A percentile compares a stretch with the other conserved stretches of the same genome.
Evolutionary conservation across 345 rosid species (phyloP).

Genomic region (Noccaea bulbosa): DNA sequence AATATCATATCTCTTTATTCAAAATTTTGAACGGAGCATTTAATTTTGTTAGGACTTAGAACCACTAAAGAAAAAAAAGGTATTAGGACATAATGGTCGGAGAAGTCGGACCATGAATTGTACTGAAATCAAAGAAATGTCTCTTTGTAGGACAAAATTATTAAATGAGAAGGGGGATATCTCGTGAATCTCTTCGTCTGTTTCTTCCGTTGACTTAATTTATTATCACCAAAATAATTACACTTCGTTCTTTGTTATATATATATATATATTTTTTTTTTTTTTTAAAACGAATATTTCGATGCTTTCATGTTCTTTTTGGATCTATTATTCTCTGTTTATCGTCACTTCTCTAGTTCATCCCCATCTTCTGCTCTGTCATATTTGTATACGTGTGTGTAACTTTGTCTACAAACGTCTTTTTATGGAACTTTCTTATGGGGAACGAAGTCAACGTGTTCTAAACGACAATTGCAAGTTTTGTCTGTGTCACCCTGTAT

Average conservation of each 20-base stretch:
- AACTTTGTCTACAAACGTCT: constrained; percentile 38
- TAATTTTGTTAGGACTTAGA: constrained; percentile 14
- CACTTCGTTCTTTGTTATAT: neutral
- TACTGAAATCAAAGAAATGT: constrained; percentile 37
- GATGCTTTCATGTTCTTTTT: constrained; percentile 25
- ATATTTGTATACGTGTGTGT: constrained; percentile 31
- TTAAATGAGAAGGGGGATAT: constrained; percentile 37
- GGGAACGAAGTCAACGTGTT: constrained; percentile 34
- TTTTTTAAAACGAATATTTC: neutral
- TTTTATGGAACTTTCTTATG: constrained; percentile 39
- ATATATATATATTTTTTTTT: neutral
- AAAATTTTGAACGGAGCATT: constrained; percentile 11
- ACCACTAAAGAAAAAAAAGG: neutral
- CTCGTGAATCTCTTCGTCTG: constrained; percentile 47
- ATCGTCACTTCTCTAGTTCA: constrained; percentile 40
- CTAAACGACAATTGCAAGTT: constrained; percentile 37
- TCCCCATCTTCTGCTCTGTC: constrained; percentile 34
- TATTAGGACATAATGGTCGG: constrained; percentile 38
- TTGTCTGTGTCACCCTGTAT: constrained; percentile 18
- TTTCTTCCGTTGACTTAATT: constrained; percentile 45
- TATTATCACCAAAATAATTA: constrained; percentile 22
- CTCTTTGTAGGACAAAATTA: constrained; percentile 38
- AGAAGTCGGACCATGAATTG: constrained; percentile 38
- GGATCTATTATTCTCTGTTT: constrained; percentile 43
- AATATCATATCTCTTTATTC: neutral